These are phyloP conservation scores for Solanum hybrid DNA, from an alignment of 305 asterid species.

Conservation along the genomic window DNA sequence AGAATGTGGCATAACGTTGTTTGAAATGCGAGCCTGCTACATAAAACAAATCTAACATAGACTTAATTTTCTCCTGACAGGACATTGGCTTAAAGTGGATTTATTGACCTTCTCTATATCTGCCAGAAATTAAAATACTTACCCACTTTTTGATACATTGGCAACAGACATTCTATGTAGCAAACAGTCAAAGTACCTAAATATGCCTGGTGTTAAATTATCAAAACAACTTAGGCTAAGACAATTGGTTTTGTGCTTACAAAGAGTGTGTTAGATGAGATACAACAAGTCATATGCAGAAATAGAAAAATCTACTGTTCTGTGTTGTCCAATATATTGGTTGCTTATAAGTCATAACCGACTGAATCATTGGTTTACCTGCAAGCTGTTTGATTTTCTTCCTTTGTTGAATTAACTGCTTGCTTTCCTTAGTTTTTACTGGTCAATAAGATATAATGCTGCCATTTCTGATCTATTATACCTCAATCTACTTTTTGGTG, in stretches of 20 bases:
- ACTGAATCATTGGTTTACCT: background rate
- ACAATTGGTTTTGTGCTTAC: background rate
- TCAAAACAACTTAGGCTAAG: background rate
- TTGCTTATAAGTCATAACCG: background rate
- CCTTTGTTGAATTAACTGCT: background rate
- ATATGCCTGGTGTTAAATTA: background rate
- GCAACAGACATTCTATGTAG: background rate
- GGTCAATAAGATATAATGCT: background rate
- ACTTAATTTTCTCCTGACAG: background rate
- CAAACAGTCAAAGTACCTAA: background rate
- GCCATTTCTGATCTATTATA: background rate
- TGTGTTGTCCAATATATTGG: background rate
- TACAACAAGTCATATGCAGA: background rate
- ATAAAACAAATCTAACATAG: background rate
- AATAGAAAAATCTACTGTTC: background rate
- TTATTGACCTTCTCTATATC: background rate
- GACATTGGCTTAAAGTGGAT: background rate
- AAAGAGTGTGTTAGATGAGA: background rate
- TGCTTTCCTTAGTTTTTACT: background rate
- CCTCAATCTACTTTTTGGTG: background rate
- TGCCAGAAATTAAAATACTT: background rate
- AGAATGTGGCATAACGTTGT: background rate
- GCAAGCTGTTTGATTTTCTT: background rate
- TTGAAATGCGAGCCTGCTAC: background rate
- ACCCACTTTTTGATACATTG: background rate